Percentiles rank a stretch among this genome's conserved stretches.
These are phyloP conservation scores for Tephrocybe rancida DNA, from an alignment of 768 basidiomycete genomes.

Conservation along the genomic window DNA sequence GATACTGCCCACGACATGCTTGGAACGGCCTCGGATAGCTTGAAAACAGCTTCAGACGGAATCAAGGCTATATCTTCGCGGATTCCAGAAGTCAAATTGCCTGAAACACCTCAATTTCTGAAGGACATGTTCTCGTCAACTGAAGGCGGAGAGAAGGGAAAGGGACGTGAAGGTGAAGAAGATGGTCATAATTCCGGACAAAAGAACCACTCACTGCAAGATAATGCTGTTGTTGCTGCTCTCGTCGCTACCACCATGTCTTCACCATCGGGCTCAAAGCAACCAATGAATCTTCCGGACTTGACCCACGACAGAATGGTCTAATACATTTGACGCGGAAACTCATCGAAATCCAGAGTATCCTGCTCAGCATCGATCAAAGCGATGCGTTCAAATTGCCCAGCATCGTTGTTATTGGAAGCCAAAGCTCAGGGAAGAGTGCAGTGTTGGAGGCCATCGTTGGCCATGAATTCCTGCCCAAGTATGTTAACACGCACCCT, in stretches of 20 bases:
- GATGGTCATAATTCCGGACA: slow-evolving; percentile 34
- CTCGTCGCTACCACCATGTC: slow-evolving; percentile 79
- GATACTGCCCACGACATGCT: slow-evolving; percentile 73
- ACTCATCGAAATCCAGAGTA: slow-evolving; percentile 93
- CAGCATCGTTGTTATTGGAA: slow-evolving; percentile 97
- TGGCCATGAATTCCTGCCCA: slow-evolving; percentile 96
- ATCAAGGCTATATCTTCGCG: slow-evolving; percentile 61
- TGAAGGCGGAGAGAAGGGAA: slow-evolving; percentile 30
- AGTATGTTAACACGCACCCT: slow-evolving; percentile 56
- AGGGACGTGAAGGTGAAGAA: slow-evolving; percentile 29
- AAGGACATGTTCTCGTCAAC: slow-evolving; percentile 57
- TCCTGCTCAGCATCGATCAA: slow-evolving; percentile 96
- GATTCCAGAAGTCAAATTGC: slow-evolving; percentile 63
- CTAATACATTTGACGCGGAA: slow-evolving; percentile 93
- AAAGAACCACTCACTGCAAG: slow-evolving; percentile 53
- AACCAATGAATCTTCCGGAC: slow-evolving; percentile 31
- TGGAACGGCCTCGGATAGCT: slow-evolving; percentile 67
- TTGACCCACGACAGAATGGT: slow-evolving; percentile 69
- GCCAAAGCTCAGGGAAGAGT: slow-evolving; percentile 98
- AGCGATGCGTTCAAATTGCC: slow-evolving; percentile 93
- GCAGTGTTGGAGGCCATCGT: slow-evolving; percentile 97
- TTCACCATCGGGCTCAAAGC: slow-evolving; percentile 65
- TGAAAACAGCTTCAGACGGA: slow-evolving; percentile 73
- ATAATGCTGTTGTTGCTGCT: slow-evolving; percentile 69
- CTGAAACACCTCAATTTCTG: slow-evolving; percentile 64